Evolutionary conservation across 2,329 filamentous ascomycete genomes (phyloP).

Genomic region (Pseudopithomyces maydicus): DNA sequence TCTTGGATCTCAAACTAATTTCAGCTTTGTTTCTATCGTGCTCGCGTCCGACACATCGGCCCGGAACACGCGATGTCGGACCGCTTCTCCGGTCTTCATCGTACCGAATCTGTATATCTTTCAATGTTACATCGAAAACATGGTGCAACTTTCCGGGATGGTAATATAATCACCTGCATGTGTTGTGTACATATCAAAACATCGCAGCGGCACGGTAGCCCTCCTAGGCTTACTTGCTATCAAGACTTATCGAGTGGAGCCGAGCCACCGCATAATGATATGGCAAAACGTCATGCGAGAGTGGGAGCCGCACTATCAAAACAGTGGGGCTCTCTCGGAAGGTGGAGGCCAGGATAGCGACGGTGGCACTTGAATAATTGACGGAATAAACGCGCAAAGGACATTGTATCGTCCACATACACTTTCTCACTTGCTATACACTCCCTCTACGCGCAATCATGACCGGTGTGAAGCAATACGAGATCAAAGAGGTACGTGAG

Average conservation of each 20-base stretch:
- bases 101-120: background rate
- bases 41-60: too few species aligned
- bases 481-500: conserved; percentile 42
- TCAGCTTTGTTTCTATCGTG: too few species aligned
- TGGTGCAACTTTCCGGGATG: too few species aligned
- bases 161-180: too few species aligned
- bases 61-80: conserved; percentile 22
- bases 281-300: conserved; percentile 30
- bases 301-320: conserved; percentile 38
- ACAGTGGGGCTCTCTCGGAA: conserved; percentile 33
- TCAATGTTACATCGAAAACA: background rate
- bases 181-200: too few species aligned
- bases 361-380: conserved; percentile 16
- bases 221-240: background rate
- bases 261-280: background rate
- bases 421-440: conserved; percentile 16
- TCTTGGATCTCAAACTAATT: too few species aligned
- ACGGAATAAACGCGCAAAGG: conserved; percentile 18
- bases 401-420: conserved; percentile 18
- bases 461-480: conserved; percentile 39
- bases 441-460: too few species aligned
- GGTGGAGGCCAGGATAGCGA: conserved; percentile 13
- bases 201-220: too few species aligned
- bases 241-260: background rate
- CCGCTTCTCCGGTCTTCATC: conserved; percentile 29